A percentile compares a stretch with the other conserved stretches of the same genome.
phyloP scores from a whole-genome alignment of 2,329 filamentous ascomycete genomes.

The Tolypocladium ovalisporum region DNA sequence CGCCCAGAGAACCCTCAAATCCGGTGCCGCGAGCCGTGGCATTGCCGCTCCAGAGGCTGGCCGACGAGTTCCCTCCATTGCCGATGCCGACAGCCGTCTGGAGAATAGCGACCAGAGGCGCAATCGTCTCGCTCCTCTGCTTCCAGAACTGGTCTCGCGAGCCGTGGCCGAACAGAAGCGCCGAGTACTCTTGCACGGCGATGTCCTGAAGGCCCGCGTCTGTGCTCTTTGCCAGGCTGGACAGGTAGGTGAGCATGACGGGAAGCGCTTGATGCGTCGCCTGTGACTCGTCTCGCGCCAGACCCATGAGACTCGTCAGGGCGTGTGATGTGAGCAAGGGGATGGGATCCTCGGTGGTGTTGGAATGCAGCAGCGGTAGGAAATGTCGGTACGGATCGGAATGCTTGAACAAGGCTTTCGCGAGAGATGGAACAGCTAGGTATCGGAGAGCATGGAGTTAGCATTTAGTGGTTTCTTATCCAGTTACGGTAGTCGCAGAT shows the following conservation, averaged over 20 bases:
- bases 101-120: constrained; percentile 73
- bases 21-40: constrained; percentile 45
- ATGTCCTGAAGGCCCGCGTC: constrained; percentile 93
- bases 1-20: constrained; percentile 54
- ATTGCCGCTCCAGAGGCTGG: constrained; percentile 50
- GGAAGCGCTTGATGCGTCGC: constrained; percentile 71
- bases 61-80: constrained; percentile 52
- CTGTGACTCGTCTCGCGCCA: constrained; percentile 48
- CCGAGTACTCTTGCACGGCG: constrained; percentile 83
- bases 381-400: constrained; percentile 73
- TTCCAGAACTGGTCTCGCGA: constrained; percentile 83
- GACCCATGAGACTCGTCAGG: constrained; percentile 66
- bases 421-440: constrained; percentile 68
- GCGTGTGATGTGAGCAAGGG: constrained; percentile 84
- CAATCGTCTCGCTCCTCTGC: constrained; percentile 74
- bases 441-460: constrained; percentile 1
- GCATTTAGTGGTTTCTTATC: background rate
- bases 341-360: constrained; percentile 65
- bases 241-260: constrained; percentile 75
- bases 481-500: background rate
- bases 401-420: constrained; percentile 64
- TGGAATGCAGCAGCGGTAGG: constrained; percentile 74
- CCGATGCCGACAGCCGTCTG: constrained; percentile 63
- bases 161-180: constrained; percentile 63
- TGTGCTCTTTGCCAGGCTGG: constrained; percentile 69